A percentile compares a stretch with the other conserved stretches of the same genome.
These are phyloP conservation scores for Hypericum androsaemum DNA, from an alignment of 345 rosid genomes.

Conservation along the genomic window DNA sequence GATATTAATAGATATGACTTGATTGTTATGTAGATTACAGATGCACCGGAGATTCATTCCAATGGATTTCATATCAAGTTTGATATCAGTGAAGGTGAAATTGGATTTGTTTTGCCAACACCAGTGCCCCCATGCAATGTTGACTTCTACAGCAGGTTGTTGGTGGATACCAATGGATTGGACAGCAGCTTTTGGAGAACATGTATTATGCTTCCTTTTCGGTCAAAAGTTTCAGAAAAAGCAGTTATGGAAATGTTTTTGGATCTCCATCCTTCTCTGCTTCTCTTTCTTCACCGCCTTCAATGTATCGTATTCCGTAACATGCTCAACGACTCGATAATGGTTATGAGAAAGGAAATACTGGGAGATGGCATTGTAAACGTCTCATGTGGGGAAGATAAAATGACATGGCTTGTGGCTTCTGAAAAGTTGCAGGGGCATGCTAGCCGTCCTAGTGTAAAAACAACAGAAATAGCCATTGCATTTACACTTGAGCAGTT, in stretches of 20 bases:
- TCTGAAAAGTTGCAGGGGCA: conserved; percentile 56
- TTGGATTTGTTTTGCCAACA: conserved; percentile 91
- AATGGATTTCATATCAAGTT: conserved; percentile 91
- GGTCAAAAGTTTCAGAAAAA: conserved; percentile 44
- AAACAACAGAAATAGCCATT: conserved; percentile 69
- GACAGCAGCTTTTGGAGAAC: conserved; percentile 61
- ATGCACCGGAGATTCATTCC: conserved; percentile 97
- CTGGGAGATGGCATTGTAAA: conserved; percentile 55
- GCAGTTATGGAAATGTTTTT: conserved; percentile 62
- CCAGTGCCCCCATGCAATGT: conserved; percentile 60
- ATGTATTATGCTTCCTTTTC: conserved; percentile 84
- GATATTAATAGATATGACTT: conserved; percentile 1
- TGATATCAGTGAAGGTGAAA: conserved; percentile 81
- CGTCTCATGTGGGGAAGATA: conserved; percentile 63
- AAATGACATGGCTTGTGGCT: conserved; percentile 83
- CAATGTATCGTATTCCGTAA: conserved; percentile 63
- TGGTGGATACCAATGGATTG: conserved; percentile 27
- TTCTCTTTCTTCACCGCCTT: conserved; percentile 88
- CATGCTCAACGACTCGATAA: conserved; percentile 45
- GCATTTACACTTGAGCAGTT: conserved; percentile 72
- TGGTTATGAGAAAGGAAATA: conserved; percentile 69
- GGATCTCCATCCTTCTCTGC: conserved; percentile 82
- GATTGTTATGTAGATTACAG: conserved; percentile 56
- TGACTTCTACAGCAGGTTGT: conserved; percentile 37
- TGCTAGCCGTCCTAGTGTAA: conserved; percentile 40